Evolutionary conservation across 495 filamentous ascomycete species (phyloP), one percentile per base, ranked within the genome.

Genomic region (Hyaloscypha bicolor): DNA sequence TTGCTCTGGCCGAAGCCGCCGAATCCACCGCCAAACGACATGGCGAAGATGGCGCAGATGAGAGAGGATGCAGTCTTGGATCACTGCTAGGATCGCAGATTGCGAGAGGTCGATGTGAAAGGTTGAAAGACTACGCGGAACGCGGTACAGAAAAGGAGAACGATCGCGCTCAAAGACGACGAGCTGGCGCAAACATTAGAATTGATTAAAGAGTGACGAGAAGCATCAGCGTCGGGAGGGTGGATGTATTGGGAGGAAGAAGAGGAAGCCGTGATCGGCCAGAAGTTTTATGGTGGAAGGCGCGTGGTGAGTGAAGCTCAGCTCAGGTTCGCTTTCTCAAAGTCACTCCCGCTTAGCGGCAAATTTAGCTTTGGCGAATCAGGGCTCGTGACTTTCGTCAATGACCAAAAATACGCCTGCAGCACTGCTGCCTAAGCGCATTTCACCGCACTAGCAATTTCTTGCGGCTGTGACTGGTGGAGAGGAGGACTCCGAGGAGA

Each of bases 1-100:
- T 86, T 86, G 68, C 81, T 86, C 71, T 85, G 80, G 73, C 88
- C 87, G 76, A 90, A 90, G 76, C 79, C 82, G 25, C 76, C 75
- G 67, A 81, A 77, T 67, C 77, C 77, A 56, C 81, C 67, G 9
- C 55, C 78, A 71, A 84, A 84, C 78, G 85, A 85, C 76, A 68
- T 81, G 67, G 65, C 67, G 73, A 71, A 52, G 16, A 4, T 22
- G n/a, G 16, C 53, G 35, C 32, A 22, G 65, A 52, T 45, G 30
- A 25, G 51, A 45, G 39, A 31, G 31, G 59, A 42, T 25, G 62
- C 29, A 61, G 60, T 31, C 61, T 35, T 16, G 16, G 52, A 60
- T 61, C 22, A 22, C 32, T 45, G 62, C n/a, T 52, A 37, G n/a
- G 56, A 32, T 64, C 56, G 53, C 45, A 57, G 52, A 37, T 35